A percentile compares a stretch with the other conserved stretches of the same genome.
Conservation (phyloP, 2,329 filamentous ascomycete genomes). For the Leptodontidium sp. region DNA sequence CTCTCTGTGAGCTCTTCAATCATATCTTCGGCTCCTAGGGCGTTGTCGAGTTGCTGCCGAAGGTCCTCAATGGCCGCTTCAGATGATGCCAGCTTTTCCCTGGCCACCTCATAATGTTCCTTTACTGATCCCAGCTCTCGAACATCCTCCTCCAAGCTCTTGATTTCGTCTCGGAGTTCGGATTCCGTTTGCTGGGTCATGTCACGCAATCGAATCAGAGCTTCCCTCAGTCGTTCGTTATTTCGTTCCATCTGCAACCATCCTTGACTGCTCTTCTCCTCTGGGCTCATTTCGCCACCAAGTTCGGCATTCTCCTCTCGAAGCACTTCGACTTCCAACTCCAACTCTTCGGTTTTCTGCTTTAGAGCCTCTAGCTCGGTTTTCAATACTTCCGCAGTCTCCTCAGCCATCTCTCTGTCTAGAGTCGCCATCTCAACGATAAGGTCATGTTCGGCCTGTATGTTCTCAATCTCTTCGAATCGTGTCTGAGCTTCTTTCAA, state of each 20-base stretch:
- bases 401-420: conserved; percentile 96
- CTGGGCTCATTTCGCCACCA: conserved; percentile 83
- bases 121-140: conserved; percentile 73
- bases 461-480: conserved; percentile 73
- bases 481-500: conserved; percentile 78
- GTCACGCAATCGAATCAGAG: conserved; percentile 83
- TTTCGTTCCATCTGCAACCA: conserved; percentile 93
- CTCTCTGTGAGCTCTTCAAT: conserved; percentile 90
- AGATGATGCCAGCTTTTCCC: conserved; percentile 75
- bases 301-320: conserved; percentile 88
- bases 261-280: conserved; percentile 85
- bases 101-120: conserved; percentile 72
- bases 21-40: conserved; percentile 89
- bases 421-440: conserved; percentile 86
- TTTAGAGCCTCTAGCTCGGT: conserved; percentile 81
- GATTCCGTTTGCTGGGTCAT: conserved; percentile 85
- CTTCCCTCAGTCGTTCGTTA: conserved; percentile 87
- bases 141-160: conserved; percentile 75
- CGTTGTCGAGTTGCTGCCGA: conserved; percentile 88
- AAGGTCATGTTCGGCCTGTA: conserved; percentile 85
- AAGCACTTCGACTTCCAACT: conserved; percentile 87
- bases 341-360: conserved; percentile 80
- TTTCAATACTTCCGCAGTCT: conserved; percentile 84
- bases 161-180: conserved; percentile 79
- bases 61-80: conserved; percentile 85